Evolutionary conservation across 805 yeast species (phyloP).

Genomic region (Lipomyces sp.): DNA sequence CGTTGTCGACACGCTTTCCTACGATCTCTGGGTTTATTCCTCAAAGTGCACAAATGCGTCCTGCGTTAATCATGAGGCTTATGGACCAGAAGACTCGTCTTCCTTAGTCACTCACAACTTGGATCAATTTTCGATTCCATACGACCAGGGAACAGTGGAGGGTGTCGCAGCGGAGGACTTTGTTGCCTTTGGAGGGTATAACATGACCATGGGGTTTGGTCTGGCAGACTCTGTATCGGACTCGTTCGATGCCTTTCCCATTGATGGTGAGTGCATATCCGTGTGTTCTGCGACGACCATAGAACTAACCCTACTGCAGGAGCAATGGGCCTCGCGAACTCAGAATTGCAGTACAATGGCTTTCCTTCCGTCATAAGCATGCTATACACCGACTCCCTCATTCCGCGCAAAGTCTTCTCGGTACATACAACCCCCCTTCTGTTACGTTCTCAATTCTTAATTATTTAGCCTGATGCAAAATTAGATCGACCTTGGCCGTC

Average conservation of each 20-base stretch:
- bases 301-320: conserved; percentile 32
- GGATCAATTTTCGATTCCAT: conserved; percentile 47
- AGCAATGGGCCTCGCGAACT: conserved; percentile 56
- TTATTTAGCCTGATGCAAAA: too few species aligned
- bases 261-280: conserved; percentile 42
- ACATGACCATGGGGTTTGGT: conserved; percentile 47
- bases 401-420: conserved; percentile 43
- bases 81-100: conserved; percentile 22
- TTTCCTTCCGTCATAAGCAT: conserved; percentile 33
- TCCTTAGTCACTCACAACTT: conserved; percentile 19
- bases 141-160: conserved; percentile 52
- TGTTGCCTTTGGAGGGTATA: conserved; percentile 41
- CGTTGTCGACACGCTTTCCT: conserved; percentile 64
- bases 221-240: conserved; percentile 52
- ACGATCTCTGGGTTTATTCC: conserved; percentile 61
- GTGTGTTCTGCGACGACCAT: neutral
- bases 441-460: neutral
- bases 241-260: conserved; percentile 50
- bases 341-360: conserved; percentile 40
- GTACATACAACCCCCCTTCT: conserved; percentile 28
- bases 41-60: conserved; percentile 46
- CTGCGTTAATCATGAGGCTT: conserved; percentile 40
- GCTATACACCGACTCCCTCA: conserved; percentile 30
- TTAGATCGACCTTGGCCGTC: conserved; percentile 41
- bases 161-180: conserved; percentile 48